Evolutionary conservation across 106 monocot genomes (phyloP), one percentile per base, ranked within the genome.

Genomic region (Vanilla planifolia): DNA sequence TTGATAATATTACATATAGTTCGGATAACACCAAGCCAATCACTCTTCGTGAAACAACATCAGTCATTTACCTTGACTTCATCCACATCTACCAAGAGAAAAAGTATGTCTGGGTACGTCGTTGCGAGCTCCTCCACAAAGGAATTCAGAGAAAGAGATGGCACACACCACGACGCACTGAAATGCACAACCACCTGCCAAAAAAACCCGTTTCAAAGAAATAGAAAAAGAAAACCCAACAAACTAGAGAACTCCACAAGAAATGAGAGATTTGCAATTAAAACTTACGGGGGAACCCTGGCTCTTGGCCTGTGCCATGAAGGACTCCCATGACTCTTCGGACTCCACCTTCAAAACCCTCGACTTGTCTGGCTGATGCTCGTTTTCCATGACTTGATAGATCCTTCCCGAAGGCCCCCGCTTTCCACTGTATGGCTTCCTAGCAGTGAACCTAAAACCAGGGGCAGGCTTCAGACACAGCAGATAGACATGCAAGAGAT

Each of bases 121-220:
- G 59, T 48, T 7, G 89, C 85, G 33, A 93, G 66, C 28, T 82
- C 85, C 59, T 89, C 89, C 48, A 85, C 61, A 66, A 48, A 72
- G n/a, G 78, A 53, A 70, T 93, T 85, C 93, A 89, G 82, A 61
- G 93, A 76, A 30, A 88, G 69, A 14, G 88, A 93, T 51, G 93
- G 88, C 3, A 85, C 78, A 58, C 88, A 93, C 89, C 89, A 93
- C 61, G 85, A 77, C 41, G 93, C 85, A 55, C 72, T 70, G 60
- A 89, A 93, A 58, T 89, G 93, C 23, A 67, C 77, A 57, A 92
- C 59, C 61, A 92, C 83, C 92, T 91, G 59, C 62, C 0, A 65
- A 57, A 27, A 36, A 40, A 28, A n/a, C n/a, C n/a, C n/a, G n/a
- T n/a, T 9, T 0, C 8, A 19, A 32, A 16, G 6, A 13, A 23